Evolutionary conservation across 1,284 basidiomycete genomes (phyloP), one percentile per base, ranked within the genome.

Genomic region (Naganishia sp.): DNA sequence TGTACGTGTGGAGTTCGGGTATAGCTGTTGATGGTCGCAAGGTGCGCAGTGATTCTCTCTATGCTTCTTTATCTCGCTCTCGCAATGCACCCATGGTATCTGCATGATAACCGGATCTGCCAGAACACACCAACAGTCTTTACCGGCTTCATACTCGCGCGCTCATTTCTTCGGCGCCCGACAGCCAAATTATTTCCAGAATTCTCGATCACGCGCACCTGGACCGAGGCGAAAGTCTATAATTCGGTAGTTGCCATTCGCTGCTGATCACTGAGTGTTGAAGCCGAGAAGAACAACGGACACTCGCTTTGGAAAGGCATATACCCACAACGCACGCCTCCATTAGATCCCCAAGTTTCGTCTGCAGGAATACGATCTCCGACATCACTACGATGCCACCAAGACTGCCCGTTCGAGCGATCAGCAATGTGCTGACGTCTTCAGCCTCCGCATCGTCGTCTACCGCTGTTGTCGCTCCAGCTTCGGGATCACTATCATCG

Each of bases 371-470:
- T 39, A 39, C 35, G 35, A 39, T 39, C 35, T 39, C 35, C 35
- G 35, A 39, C 35, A 9, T 13, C 13, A 43, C 6, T 39, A 61
- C 47, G 39, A 76, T 76, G 75, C 75, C 75, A 28, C 74, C 75
- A 1, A 51, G 75, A 63, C 39, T 76, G 47, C 72, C 75, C 11
- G 66, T 73, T 7, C 61, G 75, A 69, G 71, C 70, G 25, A 66
- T 76, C 47, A 65, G 71, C 15, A 56, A 72, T 11, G 62, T 74
- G 25, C 72, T 74, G 18, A 62, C 73, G 18, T 61, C 71, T 1
- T 67, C 67, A 25, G 65, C 74, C 32, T 70, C 71, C 21, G 71
- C 74, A 21, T 71, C 71, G 56, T 73, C 75, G 3, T 73, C 75
- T 13, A 67, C 71, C 11, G 54, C 72, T 13, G 70, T 71, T 21